Evolutionary conservation across 116 monocot genomes (phyloP).

Genomic region (Iris pallida): DNA sequence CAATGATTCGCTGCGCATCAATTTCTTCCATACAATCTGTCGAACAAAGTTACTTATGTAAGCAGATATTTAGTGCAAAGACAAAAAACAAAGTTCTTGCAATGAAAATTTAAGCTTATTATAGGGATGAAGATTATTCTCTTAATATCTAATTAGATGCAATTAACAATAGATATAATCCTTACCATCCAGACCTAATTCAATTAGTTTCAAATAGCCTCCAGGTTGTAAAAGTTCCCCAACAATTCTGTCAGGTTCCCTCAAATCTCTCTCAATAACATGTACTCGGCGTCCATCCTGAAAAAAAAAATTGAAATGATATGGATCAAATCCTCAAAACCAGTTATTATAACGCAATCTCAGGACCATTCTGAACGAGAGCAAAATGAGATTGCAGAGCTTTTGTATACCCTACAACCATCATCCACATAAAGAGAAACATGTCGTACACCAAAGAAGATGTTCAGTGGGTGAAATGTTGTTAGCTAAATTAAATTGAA

Average conservation of each 20-base stretch:
- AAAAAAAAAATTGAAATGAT: conserved; percentile 5
- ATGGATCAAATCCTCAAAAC: not conserved
- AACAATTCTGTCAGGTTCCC: conserved; percentile 81
- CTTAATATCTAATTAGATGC: not conserved
- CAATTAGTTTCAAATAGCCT: conserved; percentile 73
- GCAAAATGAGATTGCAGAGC: not conserved
- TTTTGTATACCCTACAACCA: not conserved
- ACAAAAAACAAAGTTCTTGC: not conserved
- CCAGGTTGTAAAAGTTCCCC: conserved; percentile 86
- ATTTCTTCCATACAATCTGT: conserved; percentile 85
- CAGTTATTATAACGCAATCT: not conserved
- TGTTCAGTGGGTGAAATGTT: no score
- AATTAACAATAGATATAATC: not conserved
- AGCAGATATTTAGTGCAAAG: not conserved
- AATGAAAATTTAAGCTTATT: conserved; percentile 4
- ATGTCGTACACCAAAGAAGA: not conserved
- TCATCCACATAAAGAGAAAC: not conserved
- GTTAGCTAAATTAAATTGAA: no score
- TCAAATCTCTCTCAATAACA: conserved; percentile 84
- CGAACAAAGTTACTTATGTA: not conserved
- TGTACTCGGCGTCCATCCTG: conserved; percentile 80
- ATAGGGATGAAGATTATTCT: no score
- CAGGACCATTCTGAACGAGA: not conserved
- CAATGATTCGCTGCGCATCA: conserved; percentile 78
- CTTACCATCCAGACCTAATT: conserved; percentile 78